Conservation (phyloP, 148 eudicot species). For the Heliamphora exappendiculata region DNA sequence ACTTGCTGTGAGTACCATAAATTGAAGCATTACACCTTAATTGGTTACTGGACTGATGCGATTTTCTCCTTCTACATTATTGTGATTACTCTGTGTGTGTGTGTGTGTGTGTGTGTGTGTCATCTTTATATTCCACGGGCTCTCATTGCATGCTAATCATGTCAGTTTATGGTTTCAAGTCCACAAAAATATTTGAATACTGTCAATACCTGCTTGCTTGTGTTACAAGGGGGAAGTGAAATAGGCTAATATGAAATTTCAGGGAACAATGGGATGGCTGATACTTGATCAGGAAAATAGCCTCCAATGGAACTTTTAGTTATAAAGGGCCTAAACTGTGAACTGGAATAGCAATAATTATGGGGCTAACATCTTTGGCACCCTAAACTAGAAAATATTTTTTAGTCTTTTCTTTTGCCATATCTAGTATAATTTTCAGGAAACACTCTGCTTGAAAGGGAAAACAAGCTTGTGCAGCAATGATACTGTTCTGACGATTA, state of each 20-base stretch:
- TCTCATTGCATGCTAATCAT: background rate
- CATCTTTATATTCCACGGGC: background rate
- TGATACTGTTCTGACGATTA: background rate
- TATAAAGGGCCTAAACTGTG: background rate
- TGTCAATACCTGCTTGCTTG: background rate
- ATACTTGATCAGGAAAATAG: background rate
- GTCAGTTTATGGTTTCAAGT: background rate
- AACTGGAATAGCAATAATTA: no score
- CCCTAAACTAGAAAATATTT: background rate
- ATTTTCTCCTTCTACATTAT: background rate
- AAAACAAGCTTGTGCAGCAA: background rate
- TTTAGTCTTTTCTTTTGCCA: background rate
- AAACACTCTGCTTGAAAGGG: no score
- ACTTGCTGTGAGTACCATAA: conserved; percentile 65
- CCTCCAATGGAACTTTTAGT: background rate
- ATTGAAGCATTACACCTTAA: background rate
- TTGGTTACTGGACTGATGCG: background rate
- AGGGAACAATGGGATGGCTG: background rate
- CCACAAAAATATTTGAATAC: background rate
- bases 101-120: no score
- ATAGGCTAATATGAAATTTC: background rate
- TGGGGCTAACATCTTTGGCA: background rate
- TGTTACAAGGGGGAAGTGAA: background rate
- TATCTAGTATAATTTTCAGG: no score
- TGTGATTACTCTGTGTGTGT: background rate